A percentile compares a stretch with the other conserved stretches of the same genome.
Conservation (phyloP, 345 rosid species). For the Clausena lansium region DNA sequence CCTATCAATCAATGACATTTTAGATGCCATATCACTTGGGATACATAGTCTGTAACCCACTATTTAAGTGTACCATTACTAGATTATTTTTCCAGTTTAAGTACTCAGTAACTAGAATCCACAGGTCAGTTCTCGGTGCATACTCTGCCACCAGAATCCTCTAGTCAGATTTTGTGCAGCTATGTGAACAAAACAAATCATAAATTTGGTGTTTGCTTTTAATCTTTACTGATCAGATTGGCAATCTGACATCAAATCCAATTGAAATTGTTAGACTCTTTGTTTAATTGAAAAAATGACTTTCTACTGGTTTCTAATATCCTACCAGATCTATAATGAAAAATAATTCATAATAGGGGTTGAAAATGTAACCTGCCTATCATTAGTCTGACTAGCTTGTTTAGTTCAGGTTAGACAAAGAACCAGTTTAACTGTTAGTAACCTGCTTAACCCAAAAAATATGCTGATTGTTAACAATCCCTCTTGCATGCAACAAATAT, state of each 20-base stretch:
- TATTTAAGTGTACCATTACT: no score
- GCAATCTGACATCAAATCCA: not conserved
- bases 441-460: not conserved
- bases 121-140: not conserved
- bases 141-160: not conserved
- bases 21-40: not conserved
- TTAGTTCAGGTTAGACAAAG: conserved; percentile 7
- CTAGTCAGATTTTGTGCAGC: not conserved
- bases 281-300: not conserved
- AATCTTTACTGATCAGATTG: not conserved
- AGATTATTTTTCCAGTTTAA: not conserved
- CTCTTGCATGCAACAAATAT: not conserved
- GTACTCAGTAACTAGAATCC: not conserved
- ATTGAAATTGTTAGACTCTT: not conserved
- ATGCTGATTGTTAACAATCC: not conserved
- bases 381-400: not conserved
- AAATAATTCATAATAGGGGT: not conserved
- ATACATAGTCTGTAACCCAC: not conserved
- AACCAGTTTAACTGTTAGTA: not conserved
- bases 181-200: not conserved
- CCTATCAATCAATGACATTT: not conserved
- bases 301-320: not conserved
- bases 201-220: not conserved
- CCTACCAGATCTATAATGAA: not conserved
- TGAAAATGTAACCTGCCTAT: not conserved